Base-by-base conservation (phyloP, 306 rosid genomes). In the Vigna reflexopilosa region DNA sequence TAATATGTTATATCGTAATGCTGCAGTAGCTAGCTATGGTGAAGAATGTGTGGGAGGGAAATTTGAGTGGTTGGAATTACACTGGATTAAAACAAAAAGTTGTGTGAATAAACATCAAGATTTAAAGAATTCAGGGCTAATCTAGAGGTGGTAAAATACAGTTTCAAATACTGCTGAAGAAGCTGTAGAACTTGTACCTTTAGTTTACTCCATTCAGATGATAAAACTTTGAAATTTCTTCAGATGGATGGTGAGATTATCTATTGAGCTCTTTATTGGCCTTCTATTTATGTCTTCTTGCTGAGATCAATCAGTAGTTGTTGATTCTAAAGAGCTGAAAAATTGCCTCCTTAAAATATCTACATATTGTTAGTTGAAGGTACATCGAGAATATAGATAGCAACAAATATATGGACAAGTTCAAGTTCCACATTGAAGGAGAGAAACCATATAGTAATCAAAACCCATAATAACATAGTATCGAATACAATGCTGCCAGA, bases 401-500 rank as follows among this genome's bases (percentile, higher is more conserved):
- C 32, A 30, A 30, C 32, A 30, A 30, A 30, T 30, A 30, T 30
- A 30, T 3, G 32, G 4, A 30, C 32, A 30, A 30, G 32, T 30
- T 30, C 4, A 30, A 30, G 32, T 30, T 28, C 30, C 30, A 24
- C 26, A 28, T 28, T 28, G 4, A 28, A 3, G 30, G 30, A 28
- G 30, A 28, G 30, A 28, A 30, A 30, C 34, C 4, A 4, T 30
- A 30, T 30, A 30, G 0, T 4, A 30, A 30, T 3, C 34, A 30
- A 30, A 30, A 30, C 34, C 34, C 5, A 30, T 30, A 26, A 26
- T 24, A 80, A 67, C 88, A 76, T 67, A 72, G 85, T 90, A 47
- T 85, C 86, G 48, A 78, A 72, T 28, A 79, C 89, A 59, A 80
- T 64, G 65, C 78, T 72, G 30, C 91, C 91, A 9, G 74, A 40